phyloP scores from a whole-genome alignment of 1,139 yeast genomes.

The Hemisphaericaspora lyxosophila region DNA sequence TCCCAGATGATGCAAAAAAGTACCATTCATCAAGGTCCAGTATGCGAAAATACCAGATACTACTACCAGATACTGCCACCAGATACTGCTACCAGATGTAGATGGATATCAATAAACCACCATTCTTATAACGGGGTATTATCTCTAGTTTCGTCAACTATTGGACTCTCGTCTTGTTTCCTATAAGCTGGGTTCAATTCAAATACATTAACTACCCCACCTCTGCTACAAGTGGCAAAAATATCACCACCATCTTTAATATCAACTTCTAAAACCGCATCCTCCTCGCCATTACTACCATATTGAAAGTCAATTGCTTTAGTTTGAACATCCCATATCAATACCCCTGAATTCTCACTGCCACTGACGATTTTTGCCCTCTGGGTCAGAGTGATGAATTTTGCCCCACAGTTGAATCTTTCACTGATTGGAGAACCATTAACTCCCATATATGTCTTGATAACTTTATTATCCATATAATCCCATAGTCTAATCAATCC shows the following conservation, averaged over 20 bases:
- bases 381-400: slow-evolving; percentile 37
- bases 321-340: slow-evolving; percentile 75
- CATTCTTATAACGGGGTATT: slow-evolving; percentile 4
- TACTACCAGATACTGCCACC: no score
- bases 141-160: slow-evolving; percentile 3
- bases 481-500: slow-evolving; percentile 82
- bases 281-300: slow-evolving; percentile 23
- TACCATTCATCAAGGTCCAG: no score
- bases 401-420: slow-evolving; percentile 49
- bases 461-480: slow-evolving; percentile 71
- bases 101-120: no score
- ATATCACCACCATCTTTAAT: slow-evolving; percentile 32
- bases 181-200: slow-evolving; percentile 20
- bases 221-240: slow-evolving; percentile 39
- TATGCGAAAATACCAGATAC: no score
- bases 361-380: slow-evolving; percentile 61
- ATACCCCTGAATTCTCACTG: slow-evolving; percentile 57
- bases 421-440: slow-evolving; percentile 36
- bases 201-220: slow-evolving; percentile 27
- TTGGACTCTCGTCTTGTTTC: slow-evolving; percentile 1
- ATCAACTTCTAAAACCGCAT: slow-evolving; percentile 53
- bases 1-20: no score
- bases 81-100: no score
- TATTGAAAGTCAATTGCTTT: slow-evolving; percentile 50
- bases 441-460: slow-evolving; percentile 63